Evolutionary conservation across 2,329 filamentous ascomycete genomes (phyloP), one percentile per base, ranked within the genome.

Genomic region (Arachnomyces sp.): DNA sequence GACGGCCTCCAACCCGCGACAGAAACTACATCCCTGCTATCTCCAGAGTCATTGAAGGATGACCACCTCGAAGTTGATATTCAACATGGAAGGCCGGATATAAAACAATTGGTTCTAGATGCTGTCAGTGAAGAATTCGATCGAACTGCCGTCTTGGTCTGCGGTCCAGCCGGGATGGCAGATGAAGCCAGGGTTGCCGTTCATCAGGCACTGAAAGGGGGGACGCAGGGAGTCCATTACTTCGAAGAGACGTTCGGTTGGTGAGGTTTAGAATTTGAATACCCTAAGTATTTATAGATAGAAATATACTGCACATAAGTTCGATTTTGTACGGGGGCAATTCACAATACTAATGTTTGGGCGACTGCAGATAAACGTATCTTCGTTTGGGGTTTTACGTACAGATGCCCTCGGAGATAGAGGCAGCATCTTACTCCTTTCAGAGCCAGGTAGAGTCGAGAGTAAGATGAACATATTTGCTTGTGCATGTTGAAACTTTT

Each of bases 191-290:
- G 67, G 15, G 53, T 43, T 13, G 56, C 59, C 2, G 60, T 64
- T 41, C 59, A 63, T 33, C 35, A 52, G 6, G 56, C 56, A 11
- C 43, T 59, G 45, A 55, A 51, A 30, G 42, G 48, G 7, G 55
- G 53, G 6, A 53, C 51, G 12, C 33, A 36, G 8, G 52, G 53
- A 1, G 49, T 69, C 7, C 64, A 67, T 40, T 68, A 69, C 44
- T 64, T 67, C 45, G 67, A 70, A 42, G 64, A 68, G 46, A 57
- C 58, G n/a, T 68, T 66, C 43, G 62, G 63, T 43, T 68, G 48
- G 48, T 50, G 41, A 40, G 9, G 7, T 4, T 7, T 25, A 5
- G 20, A 5, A 5, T 25, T 25, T 5, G 20, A 9, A 25, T 25
- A 25, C n/a, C n/a, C n/a, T n/a, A n/a, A n/a, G n/a, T n/a, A n/a